A percentile compares a stretch with the other conserved stretches of the same genome.
Conservation (phyloP, 2,329 filamentous ascomycete species). For the Neonectria hederae region DNA sequence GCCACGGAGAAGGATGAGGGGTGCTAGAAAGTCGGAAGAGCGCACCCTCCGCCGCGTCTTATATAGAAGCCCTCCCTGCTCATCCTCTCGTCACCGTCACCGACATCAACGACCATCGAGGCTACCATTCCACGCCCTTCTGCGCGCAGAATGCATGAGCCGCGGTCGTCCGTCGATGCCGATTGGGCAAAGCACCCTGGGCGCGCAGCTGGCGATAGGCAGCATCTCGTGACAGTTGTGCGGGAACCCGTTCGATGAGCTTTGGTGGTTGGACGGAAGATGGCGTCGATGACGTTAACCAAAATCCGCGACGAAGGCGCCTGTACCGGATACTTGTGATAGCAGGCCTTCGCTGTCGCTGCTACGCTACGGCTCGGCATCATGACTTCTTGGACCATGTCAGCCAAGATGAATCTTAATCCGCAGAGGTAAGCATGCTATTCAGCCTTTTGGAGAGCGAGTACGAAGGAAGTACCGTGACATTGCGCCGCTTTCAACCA, state of each 20-base stretch:
- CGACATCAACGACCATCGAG: not conserved
- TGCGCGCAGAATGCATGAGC: not conserved
- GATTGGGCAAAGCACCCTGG: conserved; percentile 3
- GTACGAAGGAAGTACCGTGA: not conserved
- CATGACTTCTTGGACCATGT: not conserved
- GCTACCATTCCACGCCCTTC: not conserved
- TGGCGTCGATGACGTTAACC: not conserved
- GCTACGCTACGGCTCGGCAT: not conserved
- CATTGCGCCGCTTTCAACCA: not conserved
- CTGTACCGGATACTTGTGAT: too few relatives aligned
- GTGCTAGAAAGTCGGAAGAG: not conserved
- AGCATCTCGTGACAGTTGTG: conserved; percentile 9
- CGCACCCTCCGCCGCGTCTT: not conserved
- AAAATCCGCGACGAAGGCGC: not conserved
- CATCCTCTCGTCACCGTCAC: conserved; percentile 14
- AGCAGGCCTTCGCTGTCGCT: too few relatives aligned
- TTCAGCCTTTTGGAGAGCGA: too few relatives aligned
- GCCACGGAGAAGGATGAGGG: not conserved
- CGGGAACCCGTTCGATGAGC: not conserved
- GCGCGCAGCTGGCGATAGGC: not conserved
- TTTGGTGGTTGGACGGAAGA: not conserved
- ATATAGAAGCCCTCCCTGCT: conserved; percentile 1
- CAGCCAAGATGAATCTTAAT: not conserved
- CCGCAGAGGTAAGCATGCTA: too few relatives aligned
- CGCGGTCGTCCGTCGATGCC: conserved; percentile 1